phyloP scores from a whole-genome alignment of 805 yeast genomes.

The Kuraishia molischiana region DNA sequence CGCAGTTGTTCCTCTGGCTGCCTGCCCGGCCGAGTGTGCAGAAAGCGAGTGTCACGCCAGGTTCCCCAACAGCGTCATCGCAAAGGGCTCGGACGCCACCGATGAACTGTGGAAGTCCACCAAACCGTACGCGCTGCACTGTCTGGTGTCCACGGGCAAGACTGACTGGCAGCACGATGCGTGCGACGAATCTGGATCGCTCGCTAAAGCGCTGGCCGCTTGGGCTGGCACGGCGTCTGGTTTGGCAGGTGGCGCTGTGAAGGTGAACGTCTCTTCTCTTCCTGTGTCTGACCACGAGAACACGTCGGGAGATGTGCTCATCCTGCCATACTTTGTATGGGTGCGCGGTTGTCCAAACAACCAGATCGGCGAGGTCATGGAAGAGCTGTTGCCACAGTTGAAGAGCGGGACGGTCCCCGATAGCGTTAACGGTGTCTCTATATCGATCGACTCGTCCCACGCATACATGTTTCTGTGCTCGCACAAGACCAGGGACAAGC shows the following conservation, averaged over 20 bases:
- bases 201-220: slow-evolving; percentile 13
- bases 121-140: slow-evolving; percentile 57
- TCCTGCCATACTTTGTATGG: slow-evolving; percentile 73
- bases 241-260: slow-evolving; percentile 25
- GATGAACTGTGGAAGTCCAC: slow-evolving; percentile 62
- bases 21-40: slow-evolving; percentile 44
- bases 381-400: slow-evolving; percentile 31
- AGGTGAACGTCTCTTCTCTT: slow-evolving; percentile 41
- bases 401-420: slow-evolving; percentile 11
- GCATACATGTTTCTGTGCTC: slow-evolving; percentile 73
- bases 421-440: slow-evolving; percentile 18
- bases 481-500: slow-evolving; percentile 82
- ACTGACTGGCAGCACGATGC: slow-evolving; percentile 82
- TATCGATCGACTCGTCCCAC: slow-evolving; percentile 27
- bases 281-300: slow-evolving; percentile 35
- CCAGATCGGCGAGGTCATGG: slow-evolving; percentile 34
- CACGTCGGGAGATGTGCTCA: slow-evolving; percentile 46
- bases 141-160: slow-evolving; percentile 76
- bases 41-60: slow-evolving; percentile 36
- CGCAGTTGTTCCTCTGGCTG: slow-evolving; percentile 31
- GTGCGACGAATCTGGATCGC: slow-evolving; percentile 23
- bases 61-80: slow-evolving; percentile 40
- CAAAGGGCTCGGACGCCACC: slow-evolving; percentile 20
- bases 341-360: slow-evolving; percentile 35
- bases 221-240: slow-evolving; percentile 14